Evolutionary conservation across 768 basidiomycete genomes (phyloP), one percentile per base, ranked within the genome.

Genomic region (Rhizopogon vinicolor): DNA sequence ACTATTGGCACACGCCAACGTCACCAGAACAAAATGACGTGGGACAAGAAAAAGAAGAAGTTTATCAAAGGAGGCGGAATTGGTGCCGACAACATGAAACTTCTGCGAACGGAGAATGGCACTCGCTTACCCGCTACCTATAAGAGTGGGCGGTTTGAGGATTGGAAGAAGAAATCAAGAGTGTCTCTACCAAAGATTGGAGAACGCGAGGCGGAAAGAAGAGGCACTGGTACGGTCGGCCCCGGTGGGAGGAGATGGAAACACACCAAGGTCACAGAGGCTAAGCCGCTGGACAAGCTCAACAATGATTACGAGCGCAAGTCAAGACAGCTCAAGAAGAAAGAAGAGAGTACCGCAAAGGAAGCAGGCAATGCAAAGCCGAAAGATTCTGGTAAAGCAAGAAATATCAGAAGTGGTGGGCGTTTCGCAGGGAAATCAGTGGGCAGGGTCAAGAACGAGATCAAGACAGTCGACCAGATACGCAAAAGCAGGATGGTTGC

Each of bases 31-130:
- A 79, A 77, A 59, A 66, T 91, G 64, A 86, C 78, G 29, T 99
- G 97, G 97, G 94, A 98, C 72, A 91, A 91, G 65, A 95, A 94
- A 74, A 95, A 91, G 74, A 97, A 97, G 69, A 92, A 89, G 65
- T 97, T 97, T 60, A 77, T 96, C 41, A 84, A 89, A 62, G 92
- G 93, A 4, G 88, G 85, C 53, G 91, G 92, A 10, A 78, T 73
- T 43, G 96, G 93, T 18, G 83, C 93, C 7, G 93, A 98, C 68
- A 97, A 98, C 68, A 79, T 96, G 63, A 98, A 97, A 72, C 78
- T 98, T 60, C 88, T 99, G 62, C 85, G 83, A 62, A 93, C 93
- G 0, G 97, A 99, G 71, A 93, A 87, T 62, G 97, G 97, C 3
- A 84, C 87, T 14, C 85, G 88, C 46, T 78, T 99, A 18, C 96